phyloP scores from a whole-genome alignment of 805 yeast genomes.

The Yarrowia keelungensis region DNA sequence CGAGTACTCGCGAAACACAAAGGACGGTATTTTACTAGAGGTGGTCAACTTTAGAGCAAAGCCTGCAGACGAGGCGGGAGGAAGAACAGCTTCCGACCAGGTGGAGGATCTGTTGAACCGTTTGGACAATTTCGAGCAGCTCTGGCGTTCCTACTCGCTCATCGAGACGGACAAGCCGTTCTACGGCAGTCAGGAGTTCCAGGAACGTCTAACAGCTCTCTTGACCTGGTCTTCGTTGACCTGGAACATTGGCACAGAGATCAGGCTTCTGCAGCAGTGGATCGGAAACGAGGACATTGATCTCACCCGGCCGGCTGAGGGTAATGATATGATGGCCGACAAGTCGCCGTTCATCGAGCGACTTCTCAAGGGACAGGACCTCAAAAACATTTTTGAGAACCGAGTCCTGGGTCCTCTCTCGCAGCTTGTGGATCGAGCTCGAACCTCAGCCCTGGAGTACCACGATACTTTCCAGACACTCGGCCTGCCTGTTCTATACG shows the following conservation, averaged over 20 bases:
- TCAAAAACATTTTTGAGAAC: slow-evolving; percentile 63
- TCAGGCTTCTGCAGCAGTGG: slow-evolving; percentile 71
- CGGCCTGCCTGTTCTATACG: slow-evolving; percentile 76
- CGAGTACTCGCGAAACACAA: slow-evolving; percentile 70
- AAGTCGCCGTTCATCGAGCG: slow-evolving; percentile 81
- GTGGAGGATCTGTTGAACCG: slow-evolving; percentile 64
- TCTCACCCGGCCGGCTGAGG: slow-evolving; percentile 54
- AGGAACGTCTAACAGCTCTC: slow-evolving; percentile 72
- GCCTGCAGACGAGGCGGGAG: slow-evolving; percentile 39
- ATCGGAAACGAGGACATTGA: slow-evolving; percentile 84
- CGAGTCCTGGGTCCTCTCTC: slow-evolving; percentile 72
- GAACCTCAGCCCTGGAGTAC: slow-evolving; percentile 69
- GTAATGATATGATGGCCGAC: slow-evolving; percentile 57
- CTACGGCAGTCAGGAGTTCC: slow-evolving; percentile 69
- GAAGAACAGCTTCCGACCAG: slow-evolving; percentile 55
- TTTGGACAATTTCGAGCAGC: slow-evolving; percentile 70
- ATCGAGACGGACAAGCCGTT: slow-evolving; percentile 70
- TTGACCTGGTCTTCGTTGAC: slow-evolving; percentile 84
- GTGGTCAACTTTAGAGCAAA: slow-evolving; percentile 40
- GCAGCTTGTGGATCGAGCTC: slow-evolving; percentile 84
- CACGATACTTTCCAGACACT: slow-evolving; percentile 67
- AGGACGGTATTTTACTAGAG: slow-evolving; percentile 69
- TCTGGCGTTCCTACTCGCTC: slow-evolving; percentile 85
- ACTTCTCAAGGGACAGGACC: slow-evolving; percentile 68
- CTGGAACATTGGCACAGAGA: slow-evolving; percentile 68